Base-by-base conservation (phyloP, 1,284 basidiomycete species). In the Cryptococcus hybrid region DNA sequence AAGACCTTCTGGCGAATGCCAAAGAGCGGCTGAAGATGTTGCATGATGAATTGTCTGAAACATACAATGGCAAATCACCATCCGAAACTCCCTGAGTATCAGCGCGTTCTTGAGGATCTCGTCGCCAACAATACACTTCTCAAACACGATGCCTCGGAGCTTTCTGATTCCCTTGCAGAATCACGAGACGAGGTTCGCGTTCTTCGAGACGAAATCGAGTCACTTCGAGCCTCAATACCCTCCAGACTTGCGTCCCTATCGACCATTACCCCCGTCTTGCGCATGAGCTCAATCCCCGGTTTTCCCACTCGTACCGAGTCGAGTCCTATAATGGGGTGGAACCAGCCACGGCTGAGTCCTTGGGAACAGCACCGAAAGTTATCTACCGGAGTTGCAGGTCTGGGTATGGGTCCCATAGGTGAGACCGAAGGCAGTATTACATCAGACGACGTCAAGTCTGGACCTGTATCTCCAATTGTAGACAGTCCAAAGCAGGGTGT, bases 81-180 rank as follows among this genome's bases (percentile, higher is more conserved):
- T 53, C 67, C 9, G 73, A 74, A 30, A 64, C 63, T 18, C 74
- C 76, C 2, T n/a, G 75, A 79, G 59, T 74, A 77, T 46, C 73
- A 76, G 38, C 81, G 83, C 57, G 84, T 91, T 5, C 79, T 94
- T 7, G 89, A 92, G 71, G 85, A 87, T 11, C 80, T 94, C 12
- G 89, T 92, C 7, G 84, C 86, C 36, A 88, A 90, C 68, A 93
- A 92, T 67, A 88, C 92, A 63, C 81, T 82, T 35, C 77, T 93
- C 57, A 89, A 90, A 74, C 85, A 84, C 37, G 89, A 92, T 67
- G 89, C 89, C 57, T 82, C 84, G 3, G 90, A 94, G 69, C 77
- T 94, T 42, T 86, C 88, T 58, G 83, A 82, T 54, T 76, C 91
- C 12, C 80, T 94, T 5, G 75, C 83, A 2, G 87, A 90, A 51